Percentiles rank a stretch among this genome's conserved stretches.
phyloP scores from a whole-genome alignment of 1,284 basidiomycete genomes.

The Heterobasidion parviporum region DNA sequence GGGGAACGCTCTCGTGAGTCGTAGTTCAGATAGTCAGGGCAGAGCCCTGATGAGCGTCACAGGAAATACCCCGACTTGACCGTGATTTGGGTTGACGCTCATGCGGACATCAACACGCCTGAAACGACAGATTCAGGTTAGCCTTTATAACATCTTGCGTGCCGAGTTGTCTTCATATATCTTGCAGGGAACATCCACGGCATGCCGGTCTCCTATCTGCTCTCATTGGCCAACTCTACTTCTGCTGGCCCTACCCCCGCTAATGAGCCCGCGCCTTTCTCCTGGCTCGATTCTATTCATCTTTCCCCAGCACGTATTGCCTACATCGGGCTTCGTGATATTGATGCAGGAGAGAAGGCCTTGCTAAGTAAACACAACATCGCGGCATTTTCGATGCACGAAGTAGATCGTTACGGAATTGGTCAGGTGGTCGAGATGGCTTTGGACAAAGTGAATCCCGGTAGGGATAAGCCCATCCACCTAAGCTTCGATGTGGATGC shows the following conservation, averaged over 20 bases:
- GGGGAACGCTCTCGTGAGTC: slow-evolving; percentile 67
- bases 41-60: background rate
- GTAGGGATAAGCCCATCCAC: slow-evolving; percentile 81
- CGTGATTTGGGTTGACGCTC: slow-evolving; percentile 91
- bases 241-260: slow-evolving; percentile 49
- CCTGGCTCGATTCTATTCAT: slow-evolving; percentile 76
- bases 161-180: background rate
- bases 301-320: slow-evolving; percentile 65
- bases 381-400: slow-evolving; percentile 97
- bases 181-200: slow-evolving; percentile 87
- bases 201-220: slow-evolving; percentile 93
- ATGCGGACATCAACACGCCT: slow-evolving; percentile 93
- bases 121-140: slow-evolving; percentile 76
- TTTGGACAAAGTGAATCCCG: slow-evolving; percentile 87
- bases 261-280: slow-evolving; percentile 41
- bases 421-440: slow-evolving; percentile 95
- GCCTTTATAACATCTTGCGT: background rate
- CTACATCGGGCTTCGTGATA: slow-evolving; percentile 94
- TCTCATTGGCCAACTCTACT: slow-evolving; percentile 8
- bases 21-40: background rate
- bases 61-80: slow-evolving; percentile 70
- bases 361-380: slow-evolving; percentile 86
- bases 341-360: slow-evolving; percentile 86
- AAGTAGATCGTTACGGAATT: slow-evolving; percentile 96
- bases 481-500: slow-evolving; percentile 97